A percentile compares a stretch with the other conserved stretches of the same genome.
These are phyloP conservation scores for Zymoseptoria ardabiliae DNA, from an alignment of 2,329 filamentous ascomycete genomes.

Conservation along the genomic window DNA sequence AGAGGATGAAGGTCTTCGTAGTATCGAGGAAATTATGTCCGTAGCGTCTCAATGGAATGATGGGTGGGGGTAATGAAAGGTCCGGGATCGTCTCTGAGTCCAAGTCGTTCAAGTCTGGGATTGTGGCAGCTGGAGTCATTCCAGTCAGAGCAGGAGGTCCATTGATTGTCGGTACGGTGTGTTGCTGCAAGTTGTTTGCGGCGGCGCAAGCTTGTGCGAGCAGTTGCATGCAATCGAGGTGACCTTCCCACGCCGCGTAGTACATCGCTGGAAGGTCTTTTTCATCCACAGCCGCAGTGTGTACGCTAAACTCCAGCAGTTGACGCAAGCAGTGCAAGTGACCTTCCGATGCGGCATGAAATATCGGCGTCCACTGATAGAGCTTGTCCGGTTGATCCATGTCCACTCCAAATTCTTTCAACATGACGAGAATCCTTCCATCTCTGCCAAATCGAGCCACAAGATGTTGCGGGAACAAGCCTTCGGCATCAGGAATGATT, in stretches of 20 bases:
- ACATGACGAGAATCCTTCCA: constrained; percentile 67
- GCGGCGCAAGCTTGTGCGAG: constrained; percentile 51
- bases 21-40: constrained; percentile 98
- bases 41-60: constrained; percentile 88
- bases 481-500: constrained; percentile 91
- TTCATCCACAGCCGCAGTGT: constrained; percentile 77
- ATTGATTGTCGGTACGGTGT: neutral
- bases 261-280: constrained; percentile 93
- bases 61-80: constrained; percentile 86
- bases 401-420: constrained; percentile 81
- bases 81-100: constrained; percentile 86
- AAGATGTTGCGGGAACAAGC: constrained; percentile 91
- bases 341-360: constrained; percentile 93
- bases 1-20: constrained; percentile 82
- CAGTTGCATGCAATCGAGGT: constrained; percentile 87
- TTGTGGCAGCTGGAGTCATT: constrained; percentile 17
- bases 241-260: constrained; percentile 96
- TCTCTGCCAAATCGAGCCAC: constrained; percentile 83
- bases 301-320: constrained; percentile 69
- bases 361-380: constrained; percentile 93
- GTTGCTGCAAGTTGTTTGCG: constrained; percentile 18
- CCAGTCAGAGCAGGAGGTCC: constrained; percentile 42
- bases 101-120: neutral
- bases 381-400: constrained; percentile 90
- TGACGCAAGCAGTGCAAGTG: constrained; percentile 82